These are phyloP conservation scores for Wickerhamiella qilinensis DNA, from an alignment of 805 yeast species.

Conservation along the genomic window DNA sequence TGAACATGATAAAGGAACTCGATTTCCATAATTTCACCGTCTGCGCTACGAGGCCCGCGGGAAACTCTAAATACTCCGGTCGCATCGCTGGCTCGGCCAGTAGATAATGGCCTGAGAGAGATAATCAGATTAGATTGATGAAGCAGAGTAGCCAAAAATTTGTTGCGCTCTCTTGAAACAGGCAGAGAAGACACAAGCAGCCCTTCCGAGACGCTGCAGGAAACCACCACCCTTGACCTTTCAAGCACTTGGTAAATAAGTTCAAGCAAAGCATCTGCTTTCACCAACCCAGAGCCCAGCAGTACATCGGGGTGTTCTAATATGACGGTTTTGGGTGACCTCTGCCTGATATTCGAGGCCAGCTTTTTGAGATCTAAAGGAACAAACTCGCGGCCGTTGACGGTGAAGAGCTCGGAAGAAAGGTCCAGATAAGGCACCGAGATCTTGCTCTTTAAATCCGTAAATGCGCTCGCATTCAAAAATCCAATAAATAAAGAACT, in stretches of 20 bases:
- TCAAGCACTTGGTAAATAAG: conserved; percentile 23
- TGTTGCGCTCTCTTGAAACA: conserved; percentile 26
- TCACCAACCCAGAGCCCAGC: conserved; percentile 26
- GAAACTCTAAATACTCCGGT: conserved; percentile 55
- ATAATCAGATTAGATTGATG: conserved; percentile 38
- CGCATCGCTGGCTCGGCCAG: conserved; percentile 71
- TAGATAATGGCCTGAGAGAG: conserved; percentile 48
- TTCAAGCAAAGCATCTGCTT: conserved; percentile 23
- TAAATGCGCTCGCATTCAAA: conserved; percentile 10
- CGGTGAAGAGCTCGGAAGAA: conserved; percentile 6
- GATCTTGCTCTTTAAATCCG: conserved; percentile 1
- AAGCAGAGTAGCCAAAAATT: conserved; percentile 31
- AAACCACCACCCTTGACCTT: conserved; percentile 22
- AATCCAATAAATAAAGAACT: conserved; percentile 1
- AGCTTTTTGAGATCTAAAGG: conserved; percentile 4
- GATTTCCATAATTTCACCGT: background rate
- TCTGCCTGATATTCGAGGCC: background rate
- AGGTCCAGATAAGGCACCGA: conserved; percentile 8
- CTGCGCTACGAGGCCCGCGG: conserved; percentile 29
- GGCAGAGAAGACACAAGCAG: conserved; percentile 19
- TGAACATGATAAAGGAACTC: background rate
- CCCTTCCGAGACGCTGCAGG: conserved; percentile 25
- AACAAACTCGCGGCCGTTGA: conserved; percentile 2
- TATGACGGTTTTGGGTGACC: conserved; percentile 20
- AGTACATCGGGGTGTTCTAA: conserved; percentile 35